Evolutionary conservation across 768 basidiomycete species (phyloP), one percentile per base, ranked within the genome.

Genomic region (Pholiota molesta): DNA sequence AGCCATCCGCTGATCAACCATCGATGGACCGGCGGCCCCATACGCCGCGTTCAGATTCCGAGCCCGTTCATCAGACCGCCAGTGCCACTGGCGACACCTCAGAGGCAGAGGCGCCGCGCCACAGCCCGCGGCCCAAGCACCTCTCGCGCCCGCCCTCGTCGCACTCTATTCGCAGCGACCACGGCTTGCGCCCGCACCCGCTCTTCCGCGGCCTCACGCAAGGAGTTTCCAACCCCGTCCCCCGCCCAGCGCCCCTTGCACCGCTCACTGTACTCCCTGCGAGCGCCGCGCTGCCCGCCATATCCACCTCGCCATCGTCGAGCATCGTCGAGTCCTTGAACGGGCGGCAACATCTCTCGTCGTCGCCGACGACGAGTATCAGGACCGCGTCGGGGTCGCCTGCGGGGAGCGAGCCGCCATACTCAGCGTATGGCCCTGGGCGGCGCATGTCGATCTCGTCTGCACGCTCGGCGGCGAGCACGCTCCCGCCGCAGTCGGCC

Each of bases 131-230:
- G 52, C 62, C 71, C 60, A 83, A 78, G 61, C 84, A 78, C 42
- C 74, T 79, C 62, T 82, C 86, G 6, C 84, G 90, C 17, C 87
- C 89, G 8, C 80, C 87, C 10, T 91, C 90, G 5, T 83, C 74
- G 33, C 84, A 89, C 68, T 90, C 89, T 16, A 71, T 81, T n/a
- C 70, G 75, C 40, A 75, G 75, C 19, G 76, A 77, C 28, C 64
- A 72, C 52, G 64, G 14, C 40, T 76, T 89, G 54, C 87, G 88
- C 16, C 90, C 89, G 0, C 91, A 92, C 69, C 91, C 90, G 7
- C 80, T 92, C 55, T 91, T 92, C 65, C 87, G 91, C 59, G 90
- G 89, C 9, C 81, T 87, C 64, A 90, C 90, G 0, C 85, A 83
- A 61, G 86, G 88, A 6, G 80, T 81, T 55, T 75, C 80, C 3